Base-by-base conservation (phyloP, 331 rosid genomes). In the Rhamnella rubrinervis region DNA sequence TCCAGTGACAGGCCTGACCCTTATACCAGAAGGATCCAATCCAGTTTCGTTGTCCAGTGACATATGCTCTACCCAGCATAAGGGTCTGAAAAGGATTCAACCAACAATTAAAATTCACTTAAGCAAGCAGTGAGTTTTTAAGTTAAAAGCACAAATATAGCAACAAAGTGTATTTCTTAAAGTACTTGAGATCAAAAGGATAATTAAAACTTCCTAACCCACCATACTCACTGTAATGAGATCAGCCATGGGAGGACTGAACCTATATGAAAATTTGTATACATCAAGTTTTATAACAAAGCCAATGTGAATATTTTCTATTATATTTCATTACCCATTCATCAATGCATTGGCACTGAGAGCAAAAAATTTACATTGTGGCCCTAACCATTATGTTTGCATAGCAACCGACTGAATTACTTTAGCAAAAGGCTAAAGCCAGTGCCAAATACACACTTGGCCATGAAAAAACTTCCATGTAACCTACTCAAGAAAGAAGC, bases 21-120 rank as follows among this genome's bases (percentile, higher is more conserved):
- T 78, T 70, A 91, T 75, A 56, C 93, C 93, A 41, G 86, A 71
- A 56, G 78, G 91, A 78, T 91, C 97, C 64, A 91, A 69, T 72
- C 97, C 97, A 57, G 92, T 86, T 82, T 95, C 97, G 61, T 95
- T 95, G 80, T 95, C 96, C 77, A 95, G 82, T 49, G 99, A 89
- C 99, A 95, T 85, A 68, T 91, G 97, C 76, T 88, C 96, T 58
- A 77, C 83, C 96, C 97, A 91, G 78, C 96, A 91, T 37, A 83
- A 80, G 10, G 96, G 97, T 73, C 97, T 91, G 90, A 66, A 61
- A 55, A 75, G 66, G 67, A 71, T 61, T 38, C 57, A 77, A 49
- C 15, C 28, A 58, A 65, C 11, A 56, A 56, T 25, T 63, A 51
- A 57, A 40, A 35, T 2, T 63, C 52, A 74, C 55, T 68, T 67